Conservation (phyloP, 495 filamentous ascomycete genomes). For the Amphirosellinia nigrospora region DNA sequence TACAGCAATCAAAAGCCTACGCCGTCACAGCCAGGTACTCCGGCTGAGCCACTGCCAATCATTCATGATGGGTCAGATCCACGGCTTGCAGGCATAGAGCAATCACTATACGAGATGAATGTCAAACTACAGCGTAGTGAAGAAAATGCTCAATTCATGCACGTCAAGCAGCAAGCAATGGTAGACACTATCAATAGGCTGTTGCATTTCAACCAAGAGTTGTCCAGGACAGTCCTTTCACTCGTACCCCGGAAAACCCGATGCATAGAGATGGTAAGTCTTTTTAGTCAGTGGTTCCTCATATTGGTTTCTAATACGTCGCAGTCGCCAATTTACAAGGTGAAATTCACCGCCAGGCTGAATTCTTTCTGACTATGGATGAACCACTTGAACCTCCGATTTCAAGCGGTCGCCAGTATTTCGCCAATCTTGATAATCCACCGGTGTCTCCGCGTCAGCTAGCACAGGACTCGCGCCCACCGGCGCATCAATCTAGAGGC, state of each 20-base stretch:
- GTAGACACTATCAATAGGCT: conserved; percentile 81
- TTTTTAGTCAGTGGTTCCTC: conserved; percentile 19
- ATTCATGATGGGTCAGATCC: conserved; percentile 76
- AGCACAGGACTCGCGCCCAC: conserved; percentile 79
- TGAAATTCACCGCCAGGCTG: conserved; percentile 84
- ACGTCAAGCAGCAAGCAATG: conserved; percentile 79
- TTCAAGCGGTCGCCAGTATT: conserved; percentile 76
- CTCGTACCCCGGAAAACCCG: conserved; percentile 68
- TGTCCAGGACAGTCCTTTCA: conserved; percentile 72
- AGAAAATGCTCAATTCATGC: conserved; percentile 79
- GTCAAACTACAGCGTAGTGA: conserved; percentile 78
- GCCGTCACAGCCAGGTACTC: conserved; percentile 79
- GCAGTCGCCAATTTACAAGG: conserved; percentile 79
- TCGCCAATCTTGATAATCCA: conserved; percentile 76
- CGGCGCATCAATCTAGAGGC: conserved; percentile 53
- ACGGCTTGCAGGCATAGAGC: conserved; percentile 77
- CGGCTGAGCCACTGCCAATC: conserved; percentile 74
- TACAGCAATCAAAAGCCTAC: conserved; percentile 84
- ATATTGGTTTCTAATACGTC: conserved; percentile 3
- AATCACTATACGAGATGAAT: conserved; percentile 81
- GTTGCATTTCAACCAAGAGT: conserved; percentile 70
- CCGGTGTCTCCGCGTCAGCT: conserved; percentile 93
- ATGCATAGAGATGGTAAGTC: conserved; percentile 68
- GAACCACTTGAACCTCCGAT: conserved; percentile 78
- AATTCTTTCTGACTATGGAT: conserved; percentile 70